Conservation (phyloP, 495 filamentous ascomycete species). For the Penicillium bovifimosum region DNA sequence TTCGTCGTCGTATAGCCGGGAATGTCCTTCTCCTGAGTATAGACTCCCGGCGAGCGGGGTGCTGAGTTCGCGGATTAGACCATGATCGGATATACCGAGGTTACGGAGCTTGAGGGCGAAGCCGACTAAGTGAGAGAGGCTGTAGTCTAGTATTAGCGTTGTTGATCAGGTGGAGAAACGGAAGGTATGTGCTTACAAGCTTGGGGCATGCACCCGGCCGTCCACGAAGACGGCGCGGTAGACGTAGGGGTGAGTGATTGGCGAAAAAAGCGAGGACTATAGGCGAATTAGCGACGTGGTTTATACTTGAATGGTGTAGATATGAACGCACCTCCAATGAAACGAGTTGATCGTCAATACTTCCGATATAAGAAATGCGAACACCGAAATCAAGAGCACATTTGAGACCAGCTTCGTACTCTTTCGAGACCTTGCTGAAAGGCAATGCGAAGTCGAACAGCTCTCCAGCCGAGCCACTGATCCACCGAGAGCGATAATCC, state of each 20-base stretch:
- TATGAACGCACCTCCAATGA: constrained; percentile 64
- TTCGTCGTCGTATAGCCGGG: constrained; percentile 82
- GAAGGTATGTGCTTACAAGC: constrained; percentile 55
- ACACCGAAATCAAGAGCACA: constrained; percentile 69
- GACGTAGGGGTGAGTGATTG: constrained; percentile 82
- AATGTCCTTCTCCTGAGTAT: constrained; percentile 90
- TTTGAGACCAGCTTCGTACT: constrained; percentile 71
- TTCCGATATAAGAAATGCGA: constrained; percentile 78
- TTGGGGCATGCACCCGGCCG: constrained; percentile 83
- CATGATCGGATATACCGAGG: constrained; percentile 85
- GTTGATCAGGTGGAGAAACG: not conserved
- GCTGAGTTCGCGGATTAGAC: constrained; percentile 86
- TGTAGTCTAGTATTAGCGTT: constrained; percentile 21
- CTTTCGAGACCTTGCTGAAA: constrained; percentile 72
- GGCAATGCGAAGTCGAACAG: constrained; percentile 86
- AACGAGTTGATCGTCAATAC: constrained; percentile 95
- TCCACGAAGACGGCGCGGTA: constrained; percentile 93
- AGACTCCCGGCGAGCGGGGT: constrained; percentile 84
- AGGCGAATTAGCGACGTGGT: constrained; percentile 11
- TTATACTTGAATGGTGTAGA: not conserved
- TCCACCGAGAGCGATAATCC: constrained; percentile 74
- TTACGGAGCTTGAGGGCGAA: constrained; percentile 92
- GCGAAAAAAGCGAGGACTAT: constrained; percentile 78
- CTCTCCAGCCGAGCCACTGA: constrained; percentile 84
- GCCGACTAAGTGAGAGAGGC: constrained; percentile 82